Evolutionary conservation across 805 yeast species (phyloP).

Genomic region (Grigorovia yakushimaensis): DNA sequence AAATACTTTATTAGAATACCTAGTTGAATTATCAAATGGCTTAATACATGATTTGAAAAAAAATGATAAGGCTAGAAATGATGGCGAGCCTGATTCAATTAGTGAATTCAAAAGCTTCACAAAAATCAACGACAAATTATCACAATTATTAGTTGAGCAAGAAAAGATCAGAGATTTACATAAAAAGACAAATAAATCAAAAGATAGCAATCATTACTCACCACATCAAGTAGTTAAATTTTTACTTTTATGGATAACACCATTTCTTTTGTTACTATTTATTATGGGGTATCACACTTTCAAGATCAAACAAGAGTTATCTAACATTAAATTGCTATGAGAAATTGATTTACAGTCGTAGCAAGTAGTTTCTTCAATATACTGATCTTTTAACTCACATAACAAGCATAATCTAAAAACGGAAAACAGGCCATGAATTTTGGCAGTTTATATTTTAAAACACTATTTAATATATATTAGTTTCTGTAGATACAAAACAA

Average conservation of each 20-base stretch:
- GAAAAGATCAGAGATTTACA: conserved; percentile 22
- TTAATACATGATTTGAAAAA: too few relatives aligned
- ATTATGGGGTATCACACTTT: conserved; percentile 29
- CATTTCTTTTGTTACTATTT: conserved; percentile 21
- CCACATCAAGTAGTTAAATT: conserved; percentile 24
- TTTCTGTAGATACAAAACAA: background rate
- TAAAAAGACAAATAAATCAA: conserved; percentile 7
- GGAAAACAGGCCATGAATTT: too few relatives aligned
- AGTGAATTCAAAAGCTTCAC: conserved; percentile 21
- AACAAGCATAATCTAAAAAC: too few relatives aligned
- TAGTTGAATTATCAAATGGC: conserved; percentile 7
- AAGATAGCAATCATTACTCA: conserved; percentile 13
- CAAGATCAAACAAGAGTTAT: conserved; percentile 28
- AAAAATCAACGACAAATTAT: conserved; percentile 23
- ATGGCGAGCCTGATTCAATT: conserved; percentile 2
- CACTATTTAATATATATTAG: too few relatives aligned
- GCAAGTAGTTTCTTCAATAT: too few relatives aligned
- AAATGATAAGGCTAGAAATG: too few relatives aligned
- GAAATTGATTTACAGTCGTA: background rate
- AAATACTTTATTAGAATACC: conserved; percentile 14
- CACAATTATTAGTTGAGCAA: conserved; percentile 23
- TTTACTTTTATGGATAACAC: conserved; percentile 23
- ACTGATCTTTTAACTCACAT: too few relatives aligned
- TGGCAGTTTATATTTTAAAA: too few relatives aligned
- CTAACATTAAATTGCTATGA: conserved; percentile 24